These are phyloP conservation scores for Barnettozyma botsteinii DNA, from an alignment of 805 yeast species.

Conservation along the genomic window DNA sequence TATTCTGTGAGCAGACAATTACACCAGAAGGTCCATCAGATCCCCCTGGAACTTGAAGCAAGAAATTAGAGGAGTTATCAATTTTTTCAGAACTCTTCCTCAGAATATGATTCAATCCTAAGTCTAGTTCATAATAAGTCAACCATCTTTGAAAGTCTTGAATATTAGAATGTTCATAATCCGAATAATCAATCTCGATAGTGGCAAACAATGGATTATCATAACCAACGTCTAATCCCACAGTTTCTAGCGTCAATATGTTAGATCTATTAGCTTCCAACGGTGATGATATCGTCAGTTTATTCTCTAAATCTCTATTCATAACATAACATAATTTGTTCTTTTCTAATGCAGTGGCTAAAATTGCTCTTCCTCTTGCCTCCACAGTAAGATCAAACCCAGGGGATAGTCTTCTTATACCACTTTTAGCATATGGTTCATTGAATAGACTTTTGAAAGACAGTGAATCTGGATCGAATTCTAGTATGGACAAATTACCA, in stretches of 20 bases:
- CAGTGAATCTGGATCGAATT: conserved; percentile 34
- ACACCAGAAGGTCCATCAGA: conserved; percentile 68
- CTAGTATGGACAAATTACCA: conserved; percentile 58
- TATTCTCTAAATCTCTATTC: conserved; percentile 41
- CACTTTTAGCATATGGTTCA: conserved; percentile 70
- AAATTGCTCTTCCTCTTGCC: conserved; percentile 61
- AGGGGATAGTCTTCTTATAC: conserved; percentile 69
- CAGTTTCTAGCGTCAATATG: conserved; percentile 44
- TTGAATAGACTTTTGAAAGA: conserved; percentile 40
- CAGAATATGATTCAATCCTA: conserved; percentile 76
- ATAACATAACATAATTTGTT: conserved; percentile 67
- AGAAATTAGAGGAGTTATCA: conserved; percentile 37
- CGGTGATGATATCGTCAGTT: conserved; percentile 59
- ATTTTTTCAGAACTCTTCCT: conserved; percentile 41
- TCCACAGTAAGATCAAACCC: conserved; percentile 70
- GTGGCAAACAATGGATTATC: conserved; percentile 85
- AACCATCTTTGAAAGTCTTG: conserved; percentile 32
- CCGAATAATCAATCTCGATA: conserved; percentile 55
- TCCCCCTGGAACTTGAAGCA: conserved; percentile 69
- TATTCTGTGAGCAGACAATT: conserved; percentile 53
- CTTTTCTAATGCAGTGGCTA: conserved; percentile 68
- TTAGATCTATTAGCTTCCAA: conserved; percentile 55
- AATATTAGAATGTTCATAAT: conserved; percentile 26
- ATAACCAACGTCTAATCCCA: conserved; percentile 67
- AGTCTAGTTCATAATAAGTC: conserved; percentile 74